These are phyloP conservation scores for Phialophora chinensis DNA, from an alignment of 2,329 filamentous ascomycete species.

Conservation along the genomic window DNA sequence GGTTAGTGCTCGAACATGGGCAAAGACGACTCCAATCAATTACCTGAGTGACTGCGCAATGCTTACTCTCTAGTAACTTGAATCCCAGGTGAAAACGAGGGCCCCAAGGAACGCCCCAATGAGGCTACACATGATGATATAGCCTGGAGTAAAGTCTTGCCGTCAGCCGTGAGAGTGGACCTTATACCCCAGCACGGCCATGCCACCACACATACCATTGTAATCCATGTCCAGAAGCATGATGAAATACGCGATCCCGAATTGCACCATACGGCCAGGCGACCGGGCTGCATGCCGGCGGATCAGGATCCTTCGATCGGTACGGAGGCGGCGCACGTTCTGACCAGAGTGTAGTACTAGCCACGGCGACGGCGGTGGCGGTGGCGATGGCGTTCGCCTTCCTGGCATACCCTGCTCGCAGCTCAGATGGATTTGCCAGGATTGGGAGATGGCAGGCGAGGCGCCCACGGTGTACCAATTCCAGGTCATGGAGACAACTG, in stretches of 20 bases:
- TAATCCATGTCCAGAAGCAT: background rate
- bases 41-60: too few relatives aligned
- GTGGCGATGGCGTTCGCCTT: background rate
- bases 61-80: background rate
- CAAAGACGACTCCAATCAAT: background rate
- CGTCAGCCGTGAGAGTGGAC: background rate
- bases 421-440: background rate
- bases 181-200: background rate
- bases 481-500: background rate
- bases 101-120: background rate
- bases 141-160: background rate
- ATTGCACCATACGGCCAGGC: background rate
- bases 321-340: background rate
- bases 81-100: background rate
- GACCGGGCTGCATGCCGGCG: background rate
- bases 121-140: background rate
- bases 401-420: background rate
- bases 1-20: background rate
- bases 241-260: background rate
- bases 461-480: too few relatives aligned
- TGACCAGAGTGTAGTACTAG: background rate
- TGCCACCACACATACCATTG: background rate
- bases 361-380: too few relatives aligned
- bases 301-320: background rate
- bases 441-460: too few relatives aligned